These are phyloP conservation scores for Aspergillus piperis DNA, from an alignment of 2,329 filamentous ascomycete genomes.

Conservation along the genomic window DNA sequence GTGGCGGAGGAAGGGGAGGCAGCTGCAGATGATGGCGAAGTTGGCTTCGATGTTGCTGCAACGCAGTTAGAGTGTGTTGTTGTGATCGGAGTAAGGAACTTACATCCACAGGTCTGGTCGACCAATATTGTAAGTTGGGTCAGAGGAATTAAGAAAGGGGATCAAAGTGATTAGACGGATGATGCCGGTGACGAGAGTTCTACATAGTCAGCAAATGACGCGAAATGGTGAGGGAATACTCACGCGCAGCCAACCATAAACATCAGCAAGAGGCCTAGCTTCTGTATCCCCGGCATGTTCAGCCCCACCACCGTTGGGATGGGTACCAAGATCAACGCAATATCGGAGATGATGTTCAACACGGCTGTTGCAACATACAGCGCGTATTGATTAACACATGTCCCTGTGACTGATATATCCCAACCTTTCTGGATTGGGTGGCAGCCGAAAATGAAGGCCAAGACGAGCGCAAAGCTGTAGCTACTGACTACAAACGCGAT, in stretches of 20 bases:
- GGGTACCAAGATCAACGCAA: conserved; percentile 23
- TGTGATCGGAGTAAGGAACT: neutral
- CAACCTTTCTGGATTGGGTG: neutral
- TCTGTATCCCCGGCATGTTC: conserved; percentile 26
- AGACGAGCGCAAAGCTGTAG: neutral
- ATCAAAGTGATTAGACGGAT: conserved; percentile 22
- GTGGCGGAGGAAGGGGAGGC: conserved; percentile 27
- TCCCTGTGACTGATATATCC: neutral
- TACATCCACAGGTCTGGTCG: conserved; percentile 22
- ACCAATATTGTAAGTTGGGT: conserved; percentile 17
- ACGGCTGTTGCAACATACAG: conserved; percentile 22
- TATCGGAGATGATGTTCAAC: conserved; percentile 23
- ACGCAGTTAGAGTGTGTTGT: neutral
- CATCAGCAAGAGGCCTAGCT: conserved; percentile 22
- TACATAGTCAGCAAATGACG: conserved; percentile 4
- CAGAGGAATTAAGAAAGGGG: conserved; percentile 13
- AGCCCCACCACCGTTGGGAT: conserved; percentile 21
- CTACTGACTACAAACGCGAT: neutral
- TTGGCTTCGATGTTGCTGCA: conserved; percentile 29
- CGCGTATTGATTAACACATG: conserved; percentile 3
- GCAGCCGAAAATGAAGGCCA: conserved; percentile 1
- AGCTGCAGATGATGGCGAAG: conserved; percentile 28
- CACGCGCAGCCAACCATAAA: conserved; percentile 30
- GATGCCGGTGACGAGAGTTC: conserved; percentile 24
- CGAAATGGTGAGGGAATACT: conserved; percentile 1